phyloP scores from a whole-genome alignment of 192 early-diverging fungal species.

The Backusella psychrophila region DNA sequence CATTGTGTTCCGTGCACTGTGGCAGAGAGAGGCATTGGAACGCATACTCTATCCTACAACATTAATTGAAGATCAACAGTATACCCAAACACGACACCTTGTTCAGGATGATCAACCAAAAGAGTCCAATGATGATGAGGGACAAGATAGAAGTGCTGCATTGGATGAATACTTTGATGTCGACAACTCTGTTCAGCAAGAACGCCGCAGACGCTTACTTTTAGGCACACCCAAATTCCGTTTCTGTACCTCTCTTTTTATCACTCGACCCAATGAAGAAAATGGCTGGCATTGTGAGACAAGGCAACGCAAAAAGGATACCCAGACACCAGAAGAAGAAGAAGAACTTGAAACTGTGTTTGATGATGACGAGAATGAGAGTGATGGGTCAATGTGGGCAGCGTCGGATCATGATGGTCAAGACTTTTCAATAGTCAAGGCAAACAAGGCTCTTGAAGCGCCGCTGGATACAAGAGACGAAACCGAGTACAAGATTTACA shows the following conservation, averaged over 20 bases:
- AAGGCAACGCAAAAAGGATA: background rate
- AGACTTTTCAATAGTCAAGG: background rate
- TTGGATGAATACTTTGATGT: constrained; percentile 39
- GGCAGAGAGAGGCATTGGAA: constrained; percentile 36
- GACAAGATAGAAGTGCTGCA: constrained; percentile 19
- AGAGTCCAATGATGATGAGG: background rate
- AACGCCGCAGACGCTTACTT: constrained; percentile 16
- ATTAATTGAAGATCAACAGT: background rate
- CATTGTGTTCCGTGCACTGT: constrained; percentile 32
- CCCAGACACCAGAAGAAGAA: background rate
- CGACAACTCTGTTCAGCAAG: constrained; percentile 15
- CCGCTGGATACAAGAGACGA: too few relatives aligned
- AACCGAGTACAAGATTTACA: background rate
- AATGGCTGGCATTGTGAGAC: constrained; percentile 14
- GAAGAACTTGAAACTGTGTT: background rate
- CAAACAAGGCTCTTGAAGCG: background rate
- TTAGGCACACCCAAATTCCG: constrained; percentile 27
- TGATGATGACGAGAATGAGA: background rate
- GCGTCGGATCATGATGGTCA: background rate
- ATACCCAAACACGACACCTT: background rate
- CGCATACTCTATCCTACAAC: constrained; percentile 25
- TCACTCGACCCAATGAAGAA: constrained; percentile 2
- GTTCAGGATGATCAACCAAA: background rate
- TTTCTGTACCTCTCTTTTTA: constrained; percentile 17
- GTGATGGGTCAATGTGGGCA: constrained; percentile 1